A percentile compares a stretch with the other conserved stretches of the same genome.
Conservation (phyloP, 148 eudicot genomes). For the Cornus kousa region DNA sequence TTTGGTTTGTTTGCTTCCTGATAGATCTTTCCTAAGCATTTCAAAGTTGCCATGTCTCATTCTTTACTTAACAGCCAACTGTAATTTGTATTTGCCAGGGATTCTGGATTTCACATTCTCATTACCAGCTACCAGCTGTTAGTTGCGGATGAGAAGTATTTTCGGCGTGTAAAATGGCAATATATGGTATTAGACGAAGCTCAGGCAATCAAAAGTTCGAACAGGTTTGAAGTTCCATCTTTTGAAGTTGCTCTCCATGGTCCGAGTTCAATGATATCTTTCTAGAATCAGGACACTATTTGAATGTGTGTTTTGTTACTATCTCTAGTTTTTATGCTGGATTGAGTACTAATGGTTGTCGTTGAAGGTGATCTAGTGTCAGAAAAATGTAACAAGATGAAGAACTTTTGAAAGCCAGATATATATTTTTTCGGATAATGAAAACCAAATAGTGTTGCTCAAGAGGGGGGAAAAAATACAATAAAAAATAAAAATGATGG, state of each 20-base stretch:
- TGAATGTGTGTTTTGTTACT: not conserved
- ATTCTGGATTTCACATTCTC: slow-evolving; percentile 95
- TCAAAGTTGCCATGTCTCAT: slow-evolving; percentile 14
- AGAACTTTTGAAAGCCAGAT: no score
- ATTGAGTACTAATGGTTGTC: not conserved
- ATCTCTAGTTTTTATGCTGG: not conserved
- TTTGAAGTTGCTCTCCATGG: slow-evolving; percentile 5
- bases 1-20: no score
- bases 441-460: no score
- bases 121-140: slow-evolving; percentile 93
- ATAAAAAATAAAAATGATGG: no score
- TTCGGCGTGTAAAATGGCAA: slow-evolving; percentile 97
- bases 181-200: slow-evolving; percentile 99
- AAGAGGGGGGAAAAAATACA: no score
- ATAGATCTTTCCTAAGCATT: not conserved
- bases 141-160: slow-evolving; percentile 91
- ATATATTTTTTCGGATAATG: no score
- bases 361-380: not conserved
- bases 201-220: slow-evolving; percentile 93
- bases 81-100: slow-evolving; percentile 46
- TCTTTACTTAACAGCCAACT: slow-evolving; percentile 9
- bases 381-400: no score
- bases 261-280: not conserved
- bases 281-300: not conserved
- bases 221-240: slow-evolving; percentile 52